phyloP scores from a whole-genome alignment of 257 asterid species.

The Solanum dulcamara region DNA sequence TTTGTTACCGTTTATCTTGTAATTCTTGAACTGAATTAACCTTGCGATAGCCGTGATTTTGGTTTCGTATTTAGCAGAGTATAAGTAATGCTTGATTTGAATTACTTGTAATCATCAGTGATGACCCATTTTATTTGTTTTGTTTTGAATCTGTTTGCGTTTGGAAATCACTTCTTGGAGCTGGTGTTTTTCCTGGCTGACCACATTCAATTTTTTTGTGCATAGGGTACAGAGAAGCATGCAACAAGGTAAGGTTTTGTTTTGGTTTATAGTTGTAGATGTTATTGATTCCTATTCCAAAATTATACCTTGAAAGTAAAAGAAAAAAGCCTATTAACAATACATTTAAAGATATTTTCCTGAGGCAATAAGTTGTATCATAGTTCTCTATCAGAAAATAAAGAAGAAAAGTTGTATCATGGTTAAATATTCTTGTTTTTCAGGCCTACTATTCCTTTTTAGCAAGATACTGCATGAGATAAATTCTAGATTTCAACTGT shows the following conservation, averaged over 20 bases:
- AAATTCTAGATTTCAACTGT: neutral
- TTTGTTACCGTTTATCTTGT: neutral
- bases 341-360: neutral
- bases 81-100: neutral
- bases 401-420: neutral
- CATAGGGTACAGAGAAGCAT: slow-evolving; percentile 32
- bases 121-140: neutral
- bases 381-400: neutral
- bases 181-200: neutral
- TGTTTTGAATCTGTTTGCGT: neutral
- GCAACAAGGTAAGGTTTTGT: slow-evolving; percentile 33
- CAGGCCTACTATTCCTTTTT: neutral
- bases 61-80: neutral
- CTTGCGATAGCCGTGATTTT: neutral
- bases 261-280: neutral
- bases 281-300: neutral
- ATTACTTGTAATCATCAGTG: neutral
- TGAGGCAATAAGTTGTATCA: neutral
- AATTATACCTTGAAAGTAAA: neutral
- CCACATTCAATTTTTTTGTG: slow-evolving; percentile 2
- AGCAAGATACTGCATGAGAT: neutral
- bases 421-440: neutral
- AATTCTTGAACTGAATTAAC: neutral
- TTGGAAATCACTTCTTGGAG: neutral
- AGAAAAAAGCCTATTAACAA: neutral